phyloP scores from a whole-genome alignment of 768 basidiomycete genomes.

The Rhodocollybia butyracea region DNA sequence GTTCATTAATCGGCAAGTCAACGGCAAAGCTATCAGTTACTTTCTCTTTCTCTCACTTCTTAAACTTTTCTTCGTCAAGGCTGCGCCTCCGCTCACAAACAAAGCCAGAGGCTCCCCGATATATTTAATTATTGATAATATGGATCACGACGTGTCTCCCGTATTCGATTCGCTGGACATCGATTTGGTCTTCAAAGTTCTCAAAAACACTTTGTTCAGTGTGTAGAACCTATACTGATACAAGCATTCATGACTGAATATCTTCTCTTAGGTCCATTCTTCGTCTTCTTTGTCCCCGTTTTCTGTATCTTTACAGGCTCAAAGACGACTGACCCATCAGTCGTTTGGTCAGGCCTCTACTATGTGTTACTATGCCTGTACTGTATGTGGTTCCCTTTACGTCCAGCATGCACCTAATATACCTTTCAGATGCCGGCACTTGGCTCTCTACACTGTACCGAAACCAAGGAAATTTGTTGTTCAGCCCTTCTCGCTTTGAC shows the following conservation, averaged over 20 bases:
- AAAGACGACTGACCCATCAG: constrained; percentile 43
- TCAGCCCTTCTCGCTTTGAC: constrained; percentile 58
- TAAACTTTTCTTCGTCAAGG: background rate
- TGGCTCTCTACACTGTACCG: constrained; percentile 74
- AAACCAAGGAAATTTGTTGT: constrained; percentile 67
- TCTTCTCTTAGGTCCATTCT: constrained; percentile 67
- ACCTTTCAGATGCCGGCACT: constrained; percentile 53
- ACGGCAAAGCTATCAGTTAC: too few species aligned
- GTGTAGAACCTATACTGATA: constrained; percentile 22
- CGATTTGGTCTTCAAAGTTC: constrained; percentile 76
- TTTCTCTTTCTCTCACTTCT: background rate
- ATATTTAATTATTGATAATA: background rate
- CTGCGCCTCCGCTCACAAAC: constrained; percentile 3
- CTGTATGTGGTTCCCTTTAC: constrained; percentile 45
- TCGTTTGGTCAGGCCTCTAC: constrained; percentile 53
- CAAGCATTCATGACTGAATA: constrained; percentile 5
- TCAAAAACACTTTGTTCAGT: constrained; percentile 80
- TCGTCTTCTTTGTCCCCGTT: constrained; percentile 74
- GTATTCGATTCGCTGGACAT: constrained; percentile 72
- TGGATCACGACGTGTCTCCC: constrained; percentile 36
- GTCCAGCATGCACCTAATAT: background rate
- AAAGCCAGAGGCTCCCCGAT: background rate
- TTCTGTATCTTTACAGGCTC: constrained; percentile 74
- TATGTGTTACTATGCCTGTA: constrained; percentile 56
- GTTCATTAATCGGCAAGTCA: too few species aligned